Percentiles rank a stretch among this genome's conserved stretches.
Conservation (phyloP, 108 stramenopile species). For the Mayamaea pseudoterrestris region DNA sequence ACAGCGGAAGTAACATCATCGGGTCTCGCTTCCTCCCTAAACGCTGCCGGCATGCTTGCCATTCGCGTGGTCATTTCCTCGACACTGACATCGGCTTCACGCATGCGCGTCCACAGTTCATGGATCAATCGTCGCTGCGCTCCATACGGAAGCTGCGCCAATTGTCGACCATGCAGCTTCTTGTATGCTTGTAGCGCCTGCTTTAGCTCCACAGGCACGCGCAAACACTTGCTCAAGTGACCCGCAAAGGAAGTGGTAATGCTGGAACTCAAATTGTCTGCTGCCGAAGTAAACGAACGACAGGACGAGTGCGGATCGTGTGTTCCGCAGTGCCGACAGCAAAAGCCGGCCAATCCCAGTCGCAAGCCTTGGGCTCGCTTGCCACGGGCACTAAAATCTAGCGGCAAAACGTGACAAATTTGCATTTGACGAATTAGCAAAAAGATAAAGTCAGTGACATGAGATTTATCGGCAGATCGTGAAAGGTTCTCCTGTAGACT, state of each 20-base stretch:
- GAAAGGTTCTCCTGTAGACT: conserved; percentile 8
- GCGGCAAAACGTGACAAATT: conserved; percentile 23
- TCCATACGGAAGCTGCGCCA: conserved; percentile 29
- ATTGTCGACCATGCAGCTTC: conserved; percentile 28
- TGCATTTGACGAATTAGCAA: conserved; percentile 31
- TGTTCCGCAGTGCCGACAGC: conserved; percentile 35
- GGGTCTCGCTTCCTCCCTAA: too few relatives aligned
- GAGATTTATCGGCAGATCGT: conserved; percentile 7
- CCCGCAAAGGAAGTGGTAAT: conserved; percentile 31
- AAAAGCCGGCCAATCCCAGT: conserved; percentile 43
- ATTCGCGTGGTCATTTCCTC: conserved; percentile 4
- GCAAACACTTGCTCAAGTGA: conserved; percentile 33
- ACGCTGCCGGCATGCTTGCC: not conserved
- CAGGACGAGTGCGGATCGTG: conserved; percentile 9
- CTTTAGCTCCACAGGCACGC: conserved; percentile 16
- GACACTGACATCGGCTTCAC: conserved; percentile 20
- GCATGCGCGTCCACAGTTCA: conserved; percentile 29
- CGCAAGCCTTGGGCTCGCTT: conserved; percentile 37
- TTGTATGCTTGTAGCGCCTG: conserved; percentile 22
- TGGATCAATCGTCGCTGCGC: conserved; percentile 30
- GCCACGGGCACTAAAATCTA: conserved; percentile 29
- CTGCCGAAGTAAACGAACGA: conserved; percentile 32
- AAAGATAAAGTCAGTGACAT: conserved; percentile 31
- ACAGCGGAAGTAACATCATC: not conserved
- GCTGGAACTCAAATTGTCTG: conserved; percentile 33